Percentiles rank a stretch among this genome's conserved stretches.
Evolutionary conservation across 2,329 filamentous ascomycete species (phyloP).

Genomic region (Trichoderma sp.): DNA sequence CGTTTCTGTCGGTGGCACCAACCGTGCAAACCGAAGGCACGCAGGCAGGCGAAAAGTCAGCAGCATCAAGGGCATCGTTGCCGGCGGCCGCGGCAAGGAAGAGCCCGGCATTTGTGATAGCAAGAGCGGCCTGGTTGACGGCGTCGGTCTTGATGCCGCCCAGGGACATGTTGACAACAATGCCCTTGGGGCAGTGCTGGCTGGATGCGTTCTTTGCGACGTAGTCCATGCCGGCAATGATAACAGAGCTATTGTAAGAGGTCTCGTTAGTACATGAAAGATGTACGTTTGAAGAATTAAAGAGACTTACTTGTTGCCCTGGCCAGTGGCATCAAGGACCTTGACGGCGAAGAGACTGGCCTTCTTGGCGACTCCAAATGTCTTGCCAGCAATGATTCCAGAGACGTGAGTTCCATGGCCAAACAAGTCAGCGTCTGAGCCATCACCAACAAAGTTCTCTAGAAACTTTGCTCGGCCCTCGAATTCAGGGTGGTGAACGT

Average conservation of each 20-base stretch:
- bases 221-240: neutral
- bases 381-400: constrained; percentile 43
- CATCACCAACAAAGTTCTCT: constrained; percentile 43
- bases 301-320: neutral
- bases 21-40: constrained; percentile 41
- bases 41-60: constrained; percentile 40
- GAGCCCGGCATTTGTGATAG: constrained; percentile 51
- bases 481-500: constrained; percentile 43
- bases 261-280: neutral
- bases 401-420: constrained; percentile 51
- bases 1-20: constrained; percentile 44
- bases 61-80: constrained; percentile 46
- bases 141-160: constrained; percentile 51
- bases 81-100: constrained; percentile 60
- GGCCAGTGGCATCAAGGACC: constrained; percentile 43
- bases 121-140: constrained; percentile 55
- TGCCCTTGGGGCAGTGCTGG: neutral
- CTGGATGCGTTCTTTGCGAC: constrained; percentile 44
- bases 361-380: constrained; percentile 50
- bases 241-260: neutral
- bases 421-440: constrained; percentile 42
- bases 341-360: constrained; percentile 51
- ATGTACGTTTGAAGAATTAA: neutral
- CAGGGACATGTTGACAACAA: constrained; percentile 57
- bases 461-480: constrained; percentile 48